Evolutionary conservation across 139 green algal species (phyloP).

Genomic region (Closterium sp.): DNA sequence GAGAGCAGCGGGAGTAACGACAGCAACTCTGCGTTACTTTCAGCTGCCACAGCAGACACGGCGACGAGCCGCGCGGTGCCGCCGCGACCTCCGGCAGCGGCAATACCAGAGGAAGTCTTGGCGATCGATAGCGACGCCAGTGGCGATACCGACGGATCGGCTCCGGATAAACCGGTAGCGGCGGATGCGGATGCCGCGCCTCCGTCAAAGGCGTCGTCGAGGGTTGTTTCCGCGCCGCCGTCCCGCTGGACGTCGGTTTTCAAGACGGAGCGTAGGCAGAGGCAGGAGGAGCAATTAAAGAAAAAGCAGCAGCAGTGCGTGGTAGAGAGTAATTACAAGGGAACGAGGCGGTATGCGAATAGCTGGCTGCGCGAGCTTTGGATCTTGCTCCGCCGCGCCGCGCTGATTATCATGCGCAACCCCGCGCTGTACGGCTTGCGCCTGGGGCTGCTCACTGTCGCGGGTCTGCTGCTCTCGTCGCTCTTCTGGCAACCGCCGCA

Average conservation of each 20-base stretch:
- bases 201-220: background rate
- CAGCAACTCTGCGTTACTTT: background rate
- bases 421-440: constrained; percentile 46
- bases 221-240: background rate
- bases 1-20: background rate
- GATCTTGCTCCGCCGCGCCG: background rate
- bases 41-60: background rate
- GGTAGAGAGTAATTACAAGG: background rate
- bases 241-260: background rate
- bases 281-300: background rate
- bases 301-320: background rate
- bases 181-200: background rate
- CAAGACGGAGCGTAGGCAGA: background rate
- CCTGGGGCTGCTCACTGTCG: constrained; percentile 32
- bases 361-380: background rate
- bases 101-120: background rate
- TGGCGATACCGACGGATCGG: background rate
- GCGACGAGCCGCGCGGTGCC: background rate
- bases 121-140: background rate
- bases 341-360: background rate
- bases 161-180: background rate
- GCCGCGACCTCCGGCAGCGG: background rate
- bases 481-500: constrained; percentile 33
- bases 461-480: constrained; percentile 12
- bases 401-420: constrained; percentile 47